Percentiles rank a stretch among this genome's conserved stretches.
phyloP scores from a whole-genome alignment of 2,329 filamentous ascomycete species.

The Claviceps arundinis region DNA sequence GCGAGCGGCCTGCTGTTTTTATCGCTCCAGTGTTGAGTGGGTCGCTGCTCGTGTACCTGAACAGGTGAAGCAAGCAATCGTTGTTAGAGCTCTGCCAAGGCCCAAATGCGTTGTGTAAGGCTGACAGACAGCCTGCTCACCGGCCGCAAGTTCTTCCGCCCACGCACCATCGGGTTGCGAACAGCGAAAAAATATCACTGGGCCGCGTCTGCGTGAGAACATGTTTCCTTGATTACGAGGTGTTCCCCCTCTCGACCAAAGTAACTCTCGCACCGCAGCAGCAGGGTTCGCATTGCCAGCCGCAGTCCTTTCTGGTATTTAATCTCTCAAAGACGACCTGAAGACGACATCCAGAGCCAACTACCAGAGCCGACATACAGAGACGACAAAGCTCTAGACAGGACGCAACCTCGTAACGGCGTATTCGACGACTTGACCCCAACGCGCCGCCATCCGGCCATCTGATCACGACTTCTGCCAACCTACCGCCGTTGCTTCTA shows the following conservation, averaged over 20 bases:
- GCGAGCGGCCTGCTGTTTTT: too few relatives aligned
- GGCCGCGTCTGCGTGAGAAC: not conserved
- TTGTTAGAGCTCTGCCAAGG: too few relatives aligned
- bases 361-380: not conserved
- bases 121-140: not conserved
- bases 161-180: not conserved
- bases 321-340: not conserved
- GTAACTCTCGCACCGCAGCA: not conserved
- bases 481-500: not conserved
- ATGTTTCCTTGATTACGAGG: not conserved
- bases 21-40: not conserved
- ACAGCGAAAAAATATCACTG: slow-evolving; percentile 1
- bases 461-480: not conserved
- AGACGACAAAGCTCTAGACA: not conserved
- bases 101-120: too few relatives aligned
- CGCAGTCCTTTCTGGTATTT: not conserved
- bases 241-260: not conserved
- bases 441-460: not conserved
- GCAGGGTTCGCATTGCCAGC: not conserved
- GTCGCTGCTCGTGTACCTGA: not conserved
- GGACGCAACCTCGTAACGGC: not conserved
- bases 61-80: too few relatives aligned
- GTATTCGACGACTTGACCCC: not conserved
- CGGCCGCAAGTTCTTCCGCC: slow-evolving; percentile 4
- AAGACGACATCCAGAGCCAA: too few relatives aligned